Evolutionary conservation across 768 basidiomycete genomes (phyloP).

Genomic region (Rhizopogon roseolus): DNA sequence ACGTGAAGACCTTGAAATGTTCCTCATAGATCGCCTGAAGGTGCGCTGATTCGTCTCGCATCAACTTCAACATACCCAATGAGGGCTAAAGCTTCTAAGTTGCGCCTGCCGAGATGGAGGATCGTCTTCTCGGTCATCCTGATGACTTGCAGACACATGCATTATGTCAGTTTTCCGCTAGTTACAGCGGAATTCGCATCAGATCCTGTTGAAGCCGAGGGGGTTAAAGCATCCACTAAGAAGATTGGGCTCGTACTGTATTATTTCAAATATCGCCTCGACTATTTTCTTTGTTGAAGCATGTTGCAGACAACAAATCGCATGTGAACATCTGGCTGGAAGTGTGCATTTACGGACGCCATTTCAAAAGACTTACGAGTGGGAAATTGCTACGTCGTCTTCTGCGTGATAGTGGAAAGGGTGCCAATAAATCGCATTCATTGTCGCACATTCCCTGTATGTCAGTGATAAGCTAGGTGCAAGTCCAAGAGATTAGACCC

Average conservation of each 20-base stretch:
- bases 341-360: conserved; percentile 51
- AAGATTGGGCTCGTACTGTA: conserved; percentile 30
- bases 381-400: conserved; percentile 53
- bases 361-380: conserved; percentile 64
- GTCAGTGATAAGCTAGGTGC: conserved; percentile 57
- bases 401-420: conserved; percentile 45
- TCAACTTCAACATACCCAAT: conserved; percentile 3
- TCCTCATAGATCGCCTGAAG: conserved; percentile 62
- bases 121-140: conserved; percentile 53
- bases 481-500: conserved; percentile 38
- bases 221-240: conserved; percentile 41
- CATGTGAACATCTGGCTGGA: conserved; percentile 55
- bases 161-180: conserved; percentile 66
- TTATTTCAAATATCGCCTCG: neutral
- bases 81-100: no score
- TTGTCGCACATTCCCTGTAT: no score
- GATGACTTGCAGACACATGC: conserved; percentile 58
- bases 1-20: conserved; percentile 48
- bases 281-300: conserved; percentile 26
- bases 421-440: conserved; percentile 51
- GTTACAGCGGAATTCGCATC: conserved; percentile 51
- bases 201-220: conserved; percentile 23
- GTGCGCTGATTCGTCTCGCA: conserved; percentile 20
- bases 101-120: conserved; percentile 70
- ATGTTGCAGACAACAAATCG: conserved; percentile 50